These are phyloP conservation scores for Phanerodontia chrysosporium DNA, from an alignment of 768 basidiomycete species.

Conservation along the genomic window DNA sequence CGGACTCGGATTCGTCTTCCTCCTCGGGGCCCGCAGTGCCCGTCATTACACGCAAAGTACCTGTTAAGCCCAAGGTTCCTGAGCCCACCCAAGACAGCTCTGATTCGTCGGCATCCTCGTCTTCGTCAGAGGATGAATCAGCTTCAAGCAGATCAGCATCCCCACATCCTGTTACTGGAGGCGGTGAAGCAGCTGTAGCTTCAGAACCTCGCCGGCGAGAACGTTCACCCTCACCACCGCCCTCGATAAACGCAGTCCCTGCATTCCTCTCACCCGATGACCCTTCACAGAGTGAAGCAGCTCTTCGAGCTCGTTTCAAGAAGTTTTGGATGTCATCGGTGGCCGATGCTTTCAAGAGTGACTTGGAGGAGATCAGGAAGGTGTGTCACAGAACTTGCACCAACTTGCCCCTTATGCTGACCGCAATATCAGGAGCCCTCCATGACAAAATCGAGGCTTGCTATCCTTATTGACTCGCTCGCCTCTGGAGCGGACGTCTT, in stretches of 20 bases:
- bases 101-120: constrained; percentile 13
- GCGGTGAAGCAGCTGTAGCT: constrained; percentile 1
- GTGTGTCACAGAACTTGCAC: constrained; percentile 33
- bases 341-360: constrained; percentile 77
- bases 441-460: constrained; percentile 61
- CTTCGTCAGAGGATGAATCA: background rate
- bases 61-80: background rate
- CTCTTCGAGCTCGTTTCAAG: constrained; percentile 63
- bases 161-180: background rate
- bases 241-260: constrained; percentile 35
- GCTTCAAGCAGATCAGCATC: background rate
- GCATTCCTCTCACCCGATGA: constrained; percentile 45
- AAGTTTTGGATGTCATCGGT: constrained; percentile 87
- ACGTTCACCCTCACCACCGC: constrained; percentile 27
- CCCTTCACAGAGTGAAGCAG: constrained; percentile 41
- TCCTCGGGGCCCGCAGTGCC: constrained; percentile 3
- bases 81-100: constrained; percentile 4
- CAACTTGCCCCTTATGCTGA: constrained; percentile 22
- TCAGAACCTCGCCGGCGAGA: background rate
- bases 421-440: constrained; percentile 50
- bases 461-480: constrained; percentile 77
- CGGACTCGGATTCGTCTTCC: constrained; percentile 16
- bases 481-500: constrained; percentile 78
- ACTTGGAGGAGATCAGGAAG: constrained; percentile 81
- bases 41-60: background rate